Percentiles rank a stretch among this genome's conserved stretches.
phyloP scores from a whole-genome alignment of 345 rosid genomes.

The Carallia brachiata region DNA sequence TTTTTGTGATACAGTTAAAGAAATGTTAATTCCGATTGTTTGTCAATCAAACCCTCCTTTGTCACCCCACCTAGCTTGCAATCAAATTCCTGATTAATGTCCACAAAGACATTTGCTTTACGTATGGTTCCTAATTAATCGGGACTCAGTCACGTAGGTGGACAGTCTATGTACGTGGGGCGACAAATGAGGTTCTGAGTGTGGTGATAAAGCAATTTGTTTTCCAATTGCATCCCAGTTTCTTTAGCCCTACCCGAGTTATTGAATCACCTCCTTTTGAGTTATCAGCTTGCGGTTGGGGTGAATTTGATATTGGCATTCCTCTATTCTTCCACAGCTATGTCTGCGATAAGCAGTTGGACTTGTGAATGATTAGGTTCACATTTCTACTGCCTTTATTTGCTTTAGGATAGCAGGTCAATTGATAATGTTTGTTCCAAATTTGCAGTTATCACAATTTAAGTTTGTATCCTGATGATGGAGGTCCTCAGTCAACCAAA shows the following conservation, averaged over 20 bases:
- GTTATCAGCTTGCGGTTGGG: slow-evolving; percentile 86
- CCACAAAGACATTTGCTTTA: neutral
- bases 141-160: slow-evolving; percentile 78
- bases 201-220: slow-evolving; percentile 58
- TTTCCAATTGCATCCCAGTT: slow-evolving; percentile 82
- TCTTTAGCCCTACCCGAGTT: slow-evolving; percentile 63
- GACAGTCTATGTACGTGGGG: slow-evolving; percentile 79
- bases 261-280: slow-evolving; percentile 71
- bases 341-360: slow-evolving; percentile 61
- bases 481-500: slow-evolving; percentile 61
- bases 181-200: slow-evolving; percentile 70
- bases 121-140: neutral
- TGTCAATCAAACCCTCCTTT: too few species aligned
- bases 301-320: slow-evolving; percentile 77
- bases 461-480: slow-evolving; percentile 70
- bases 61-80: too few species aligned
- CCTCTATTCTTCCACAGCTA: slow-evolving; percentile 62
- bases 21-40: too few species aligned
- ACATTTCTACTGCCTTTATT: slow-evolving; percentile 6
- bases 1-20: too few species aligned
- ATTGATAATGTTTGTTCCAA: slow-evolving; percentile 9
- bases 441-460: slow-evolving; percentile 59
- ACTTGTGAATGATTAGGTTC: slow-evolving; percentile 48
- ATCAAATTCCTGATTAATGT: too few species aligned
- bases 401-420: neutral